Evolutionary conservation across 2,329 filamentous ascomycete genomes (phyloP), one percentile per base, ranked within the genome.

Genomic region (Fulvia fulva): DNA sequence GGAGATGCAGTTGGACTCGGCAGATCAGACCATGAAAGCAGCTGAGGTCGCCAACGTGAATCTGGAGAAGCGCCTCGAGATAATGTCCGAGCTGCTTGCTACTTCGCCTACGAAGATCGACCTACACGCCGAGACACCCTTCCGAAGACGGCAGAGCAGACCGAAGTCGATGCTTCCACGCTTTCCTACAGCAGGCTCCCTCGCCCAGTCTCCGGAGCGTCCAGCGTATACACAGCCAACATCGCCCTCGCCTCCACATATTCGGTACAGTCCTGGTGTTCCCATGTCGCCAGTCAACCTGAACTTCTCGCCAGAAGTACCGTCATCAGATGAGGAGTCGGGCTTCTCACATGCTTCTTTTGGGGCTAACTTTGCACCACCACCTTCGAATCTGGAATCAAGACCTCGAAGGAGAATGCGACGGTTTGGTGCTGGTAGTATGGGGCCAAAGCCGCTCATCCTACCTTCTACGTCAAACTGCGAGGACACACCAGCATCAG

Each of bases 31-130:
- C n/a, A 59, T 73, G 37, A 68, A 71, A 22, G 69, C 68, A 11
- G 68, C 68, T 6, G 72, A 75, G 55, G 62, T 61, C 3, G 70
- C 71, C 1, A 76, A 76, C 51, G 63, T 71, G 6, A 67, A 73
- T 51, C 64, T 76, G 37, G 73, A 76, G 60, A 71, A 68, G 54
- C 62, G 74, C 25, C 63, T 76, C 32, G 74, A 76, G 53, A 67
- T 73, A 25, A 67, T 76, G 61, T 72, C 73, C 14, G 69, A 69
- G 22, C 57, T 76, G 22, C 66, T 76, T 5, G 73, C 69, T 7
- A 63, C 69, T 5, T 74, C 74, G 12, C 71, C 73, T 2, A 70
- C 66, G 8, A 75, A 73, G 61, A 63, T 70, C 47, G 71, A 74
- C 53, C 53, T 71, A 4, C 71, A 69, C 37, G 64, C 69, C 6